Percentiles rank a stretch among this genome's conserved stretches.
These are phyloP conservation scores for Ulota crispa DNA, from an alignment of 225 moss, liverwort and hornwort species.

Conservation along the genomic window DNA sequence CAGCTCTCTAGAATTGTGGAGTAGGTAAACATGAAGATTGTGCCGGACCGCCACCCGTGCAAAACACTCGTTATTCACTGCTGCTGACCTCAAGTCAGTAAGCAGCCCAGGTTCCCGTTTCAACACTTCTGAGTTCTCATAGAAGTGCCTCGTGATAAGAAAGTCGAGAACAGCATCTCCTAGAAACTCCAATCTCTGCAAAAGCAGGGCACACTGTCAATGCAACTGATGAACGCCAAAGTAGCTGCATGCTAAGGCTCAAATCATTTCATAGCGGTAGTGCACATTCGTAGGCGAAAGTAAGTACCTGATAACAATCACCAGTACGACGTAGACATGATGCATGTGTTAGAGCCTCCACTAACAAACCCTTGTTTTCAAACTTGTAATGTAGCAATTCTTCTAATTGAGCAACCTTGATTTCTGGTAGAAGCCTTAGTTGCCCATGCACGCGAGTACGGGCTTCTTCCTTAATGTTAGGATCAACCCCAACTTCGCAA, in stretches of 20 bases:
- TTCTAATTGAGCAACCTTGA: conserved; percentile 59
- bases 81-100: conserved; percentile 91
- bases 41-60: conserved; percentile 89
- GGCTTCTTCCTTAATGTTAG: conserved; percentile 47
- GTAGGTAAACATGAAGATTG: conserved; percentile 68
- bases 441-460: conserved; percentile 57
- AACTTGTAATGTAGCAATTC: conserved; percentile 64
- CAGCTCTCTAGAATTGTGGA: conserved; percentile 57
- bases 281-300: background rate
- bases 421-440: conserved; percentile 42
- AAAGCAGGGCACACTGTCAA: conserved; percentile 19
- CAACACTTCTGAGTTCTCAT: conserved; percentile 44
- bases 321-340: conserved; percentile 55
- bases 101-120: conserved; percentile 69
- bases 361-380: conserved; percentile 70
- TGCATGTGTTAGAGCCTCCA: conserved; percentile 90
- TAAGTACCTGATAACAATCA: conserved; percentile 79
- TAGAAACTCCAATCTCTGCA: conserved; percentile 93
- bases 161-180: conserved; percentile 97
- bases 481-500: conserved; percentile 67
- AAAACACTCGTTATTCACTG: conserved; percentile 93
- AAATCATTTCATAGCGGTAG: background rate
- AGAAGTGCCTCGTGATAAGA: conserved; percentile 78
- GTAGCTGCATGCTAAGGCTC: conserved; percentile 18
- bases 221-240: conserved; percentile 12